Evolutionary conservation across 257 asterid genomes (phyloP).

Genomic region (Ajuga chamaepitys): DNA sequence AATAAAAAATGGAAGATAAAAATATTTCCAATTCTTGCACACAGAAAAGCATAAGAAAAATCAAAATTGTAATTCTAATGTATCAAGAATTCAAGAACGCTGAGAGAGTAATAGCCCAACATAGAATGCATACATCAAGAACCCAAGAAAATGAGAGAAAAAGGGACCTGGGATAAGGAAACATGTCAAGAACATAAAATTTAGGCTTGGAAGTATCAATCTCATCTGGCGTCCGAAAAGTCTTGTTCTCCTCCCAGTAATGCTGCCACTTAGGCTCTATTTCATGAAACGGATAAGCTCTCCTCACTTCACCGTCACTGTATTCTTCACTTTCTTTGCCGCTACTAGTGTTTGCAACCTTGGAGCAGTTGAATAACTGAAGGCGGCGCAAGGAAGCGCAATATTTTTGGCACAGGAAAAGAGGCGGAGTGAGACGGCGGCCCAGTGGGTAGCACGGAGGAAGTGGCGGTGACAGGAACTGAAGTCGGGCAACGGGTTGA

Average conservation of each 20-base stretch:
- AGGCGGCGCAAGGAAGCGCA: slow-evolving; percentile 21
- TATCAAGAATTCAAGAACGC: background rate
- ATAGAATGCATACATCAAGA: slow-evolving; percentile 17
- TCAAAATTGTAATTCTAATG: background rate
- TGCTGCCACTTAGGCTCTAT: slow-evolving; percentile 93
- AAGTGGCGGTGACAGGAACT: slow-evolving; percentile 27
- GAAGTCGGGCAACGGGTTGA: slow-evolving; percentile 30
- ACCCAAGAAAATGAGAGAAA: background rate
- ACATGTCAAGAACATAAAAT: slow-evolving; percentile 97
- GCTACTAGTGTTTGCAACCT: background rate
- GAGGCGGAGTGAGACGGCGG: slow-evolving; percentile 26
- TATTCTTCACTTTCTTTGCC: slow-evolving; percentile 8
- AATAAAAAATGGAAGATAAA: background rate
- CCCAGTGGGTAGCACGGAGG: slow-evolving; percentile 19
- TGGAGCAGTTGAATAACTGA: slow-evolving; percentile 26
- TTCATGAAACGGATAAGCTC: slow-evolving; percentile 78
- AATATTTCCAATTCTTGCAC: background rate
- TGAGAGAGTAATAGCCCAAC: slow-evolving; percentile 36
- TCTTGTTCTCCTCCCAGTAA: slow-evolving; percentile 78
- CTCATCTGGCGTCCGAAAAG: slow-evolving; percentile 84
- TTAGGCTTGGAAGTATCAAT: slow-evolving; percentile 89
- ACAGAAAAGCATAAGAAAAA: background rate
- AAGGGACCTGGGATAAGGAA: slow-evolving; percentile 89
- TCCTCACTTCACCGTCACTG: slow-evolving; percentile 26
- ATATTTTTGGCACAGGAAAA: slow-evolving; percentile 11